A percentile compares a stretch with the other conserved stretches of the same genome.
phyloP scores from a whole-genome alignment of 345 rosid genomes.

The Syzygium jambos region DNA sequence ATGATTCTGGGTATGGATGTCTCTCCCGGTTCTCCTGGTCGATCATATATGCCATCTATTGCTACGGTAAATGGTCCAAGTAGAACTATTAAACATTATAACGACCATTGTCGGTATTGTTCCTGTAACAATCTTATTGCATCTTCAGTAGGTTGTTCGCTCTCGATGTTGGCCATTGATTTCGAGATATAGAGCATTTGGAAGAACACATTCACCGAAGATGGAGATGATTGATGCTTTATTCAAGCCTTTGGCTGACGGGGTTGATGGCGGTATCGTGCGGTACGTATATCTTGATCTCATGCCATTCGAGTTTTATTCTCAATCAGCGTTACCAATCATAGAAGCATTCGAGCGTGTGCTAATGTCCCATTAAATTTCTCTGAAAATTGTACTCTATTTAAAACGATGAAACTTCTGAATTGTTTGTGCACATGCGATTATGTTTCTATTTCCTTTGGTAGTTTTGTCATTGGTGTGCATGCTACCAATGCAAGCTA shows the following conservation, averaged over 20 bases:
- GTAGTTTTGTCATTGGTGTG: neutral
- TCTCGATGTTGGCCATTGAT: conserved; percentile 68
- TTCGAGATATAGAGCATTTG: conserved; percentile 82
- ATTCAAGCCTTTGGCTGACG: conserved; percentile 47
- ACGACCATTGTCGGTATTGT: neutral
- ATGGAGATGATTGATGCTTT: conserved; percentile 82
- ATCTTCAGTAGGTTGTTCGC: conserved; percentile 65
- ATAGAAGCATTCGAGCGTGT: neutral
- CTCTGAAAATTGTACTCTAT: neutral
- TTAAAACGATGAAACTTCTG: neutral
- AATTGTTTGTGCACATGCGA: neutral
- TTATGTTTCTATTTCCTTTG: neutral
- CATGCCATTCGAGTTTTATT: neutral
- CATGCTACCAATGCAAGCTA: neutral
- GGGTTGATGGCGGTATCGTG: conserved; percentile 68
- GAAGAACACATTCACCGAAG: conserved; percentile 69
- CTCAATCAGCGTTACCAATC: neutral
- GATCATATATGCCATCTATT: conserved; percentile 57
- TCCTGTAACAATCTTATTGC: neutral
- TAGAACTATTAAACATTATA: neutral
- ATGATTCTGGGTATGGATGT: conserved; percentile 94
- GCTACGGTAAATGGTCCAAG: conserved; percentile 49
- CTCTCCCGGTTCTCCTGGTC: conserved; percentile 85
- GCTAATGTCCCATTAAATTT: neutral
- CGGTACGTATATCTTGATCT: conserved; percentile 29